Base-by-base conservation (phyloP, 2,329 filamentous ascomycete genomes). In the Aspergillus amoenus region DNA sequence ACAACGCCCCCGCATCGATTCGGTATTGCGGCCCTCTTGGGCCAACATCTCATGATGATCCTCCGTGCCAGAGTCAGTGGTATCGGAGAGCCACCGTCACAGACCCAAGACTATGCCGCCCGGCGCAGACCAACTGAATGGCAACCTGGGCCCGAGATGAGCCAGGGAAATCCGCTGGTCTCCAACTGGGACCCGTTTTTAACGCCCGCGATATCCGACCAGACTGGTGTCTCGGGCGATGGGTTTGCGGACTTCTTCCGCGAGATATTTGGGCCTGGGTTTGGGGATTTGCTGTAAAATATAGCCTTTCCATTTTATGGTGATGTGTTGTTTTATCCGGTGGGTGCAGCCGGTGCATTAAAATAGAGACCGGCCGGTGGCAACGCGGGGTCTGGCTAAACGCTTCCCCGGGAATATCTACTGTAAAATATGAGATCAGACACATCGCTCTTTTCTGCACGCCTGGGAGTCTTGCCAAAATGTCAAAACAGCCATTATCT, bases 21-120 rank as follows among this genome's bases (percentile, higher is more conserved):
- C 48, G 69, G 68, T 1, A 69, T 71, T 30, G 68, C 68, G 0
- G 68, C 68, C 3, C 51, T 70, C 4, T 57, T 71, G 27, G 68
- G 68, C 9, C 64, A 70, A 41, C 69, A 71, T 55, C 57, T 70
- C 0, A 57, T 66, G 45, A 63, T 64, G 52, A 68, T 70, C 12
- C 32, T 71, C 2, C 64, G 63, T 56, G 48, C 68, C 32, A 50
- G 63, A 55, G 61, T 68, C 46, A 52, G 15, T 13, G 18, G 44
- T 47, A 22, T 64, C 5, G 22, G 40, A 7, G 18, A 18, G 21
- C 17, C 4, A 13, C 30, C 40, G 6, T 24, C 27, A 21, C 24
- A 39, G 13, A 34, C 22, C 6, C 17, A 15, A 3, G 27, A 3
- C n/a, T 27, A 24, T 45, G 43, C 13, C 2, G 3, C 43, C 15